phyloP scores from a whole-genome alignment of 495 filamentous ascomycete genomes.

The Durotheca rogersii region DNA sequence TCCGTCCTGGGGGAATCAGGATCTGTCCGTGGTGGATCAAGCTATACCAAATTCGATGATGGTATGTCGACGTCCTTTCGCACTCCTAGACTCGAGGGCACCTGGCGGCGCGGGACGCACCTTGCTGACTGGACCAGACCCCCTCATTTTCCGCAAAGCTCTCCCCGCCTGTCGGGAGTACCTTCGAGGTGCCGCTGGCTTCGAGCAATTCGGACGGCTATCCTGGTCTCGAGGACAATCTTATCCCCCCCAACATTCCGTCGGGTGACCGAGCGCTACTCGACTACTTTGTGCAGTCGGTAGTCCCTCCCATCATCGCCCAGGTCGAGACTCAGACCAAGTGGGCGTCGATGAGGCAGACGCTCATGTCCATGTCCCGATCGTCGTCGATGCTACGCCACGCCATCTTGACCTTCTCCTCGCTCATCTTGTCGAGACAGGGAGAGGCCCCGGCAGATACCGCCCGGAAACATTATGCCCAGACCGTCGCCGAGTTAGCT shows the following conservation, averaged over 20 bases:
- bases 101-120: background rate
- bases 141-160: conserved; percentile 7
- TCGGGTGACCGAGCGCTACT: conserved; percentile 16
- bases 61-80: conserved; percentile 5
- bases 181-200: conserved; percentile 10
- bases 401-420: conserved; percentile 35
- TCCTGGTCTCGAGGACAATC: conserved; percentile 8
- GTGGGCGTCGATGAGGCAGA: conserved; percentile 35
- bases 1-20: conserved; percentile 11
- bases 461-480: conserved; percentile 18
- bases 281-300: conserved; percentile 34
- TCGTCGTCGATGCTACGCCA: conserved; percentile 33
- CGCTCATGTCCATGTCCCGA: conserved; percentile 32
- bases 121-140: background rate
- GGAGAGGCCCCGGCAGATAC: conserved; percentile 1
- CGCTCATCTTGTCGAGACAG: conserved; percentile 22
- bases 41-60: conserved; percentile 15
- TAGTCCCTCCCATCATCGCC: conserved; percentile 36
- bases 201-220: conserved; percentile 10
- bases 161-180: conserved; percentile 2
- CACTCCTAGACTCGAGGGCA: background rate
- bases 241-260: conserved; percentile 1
- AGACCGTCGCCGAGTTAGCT: conserved; percentile 6
- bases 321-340: conserved; percentile 36
- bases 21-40: conserved; percentile 11